Base-by-base conservation (phyloP, 2,329 filamentous ascomycete species). In the Colletotrichum tropicicola region DNA sequence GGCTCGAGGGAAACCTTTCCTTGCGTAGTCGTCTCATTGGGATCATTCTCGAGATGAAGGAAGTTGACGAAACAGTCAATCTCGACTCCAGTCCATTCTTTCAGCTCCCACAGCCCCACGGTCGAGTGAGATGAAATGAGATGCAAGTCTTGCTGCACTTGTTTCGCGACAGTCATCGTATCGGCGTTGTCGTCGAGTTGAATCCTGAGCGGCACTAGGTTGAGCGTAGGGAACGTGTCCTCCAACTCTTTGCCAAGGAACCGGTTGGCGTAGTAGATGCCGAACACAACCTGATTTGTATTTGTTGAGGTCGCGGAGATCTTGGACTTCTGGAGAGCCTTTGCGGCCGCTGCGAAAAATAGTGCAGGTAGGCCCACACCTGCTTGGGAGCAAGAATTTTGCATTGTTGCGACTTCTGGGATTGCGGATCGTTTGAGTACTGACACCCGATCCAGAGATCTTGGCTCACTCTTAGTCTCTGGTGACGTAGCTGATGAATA, bases 31-130 rank as follows among this genome's bases (percentile, higher is more conserved):
- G 19, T 25, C 35, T 30, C 44, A 6, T 4, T 39, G 15, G 13
- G 19, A 0, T 51, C 44, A 4, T 62, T 51, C 1, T 37, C 58
- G 3, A 89, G 75, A 54, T 83, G 88, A 17, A 97, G 76, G 68
- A 97, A 96, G 74, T 98, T 98, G 70, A 97, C 88, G 78, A 92
- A 95, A 0, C 86, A 89, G 69, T 92, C 86, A 1, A 97, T 76
- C 57, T 77, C 81, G 2, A 93, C 78, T 0, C 91, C 91, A 0
- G 92, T 95, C 93, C 93, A 97, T 15, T 83, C 76, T 19, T 82
- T 77, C 37, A 97, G 89, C 74, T 97, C 90, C 79, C 87, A 87
- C 1, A 97, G 78, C 1, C 88, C 88, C 0, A 88, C 88, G 1
- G 80, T 80, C 0, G 86, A 83, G 2, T 78, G 76, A 25, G 69